These are phyloP conservation scores for Hypericum perforatum DNA, from an alignment of 345 rosid genomes.

Conservation along the genomic window DNA sequence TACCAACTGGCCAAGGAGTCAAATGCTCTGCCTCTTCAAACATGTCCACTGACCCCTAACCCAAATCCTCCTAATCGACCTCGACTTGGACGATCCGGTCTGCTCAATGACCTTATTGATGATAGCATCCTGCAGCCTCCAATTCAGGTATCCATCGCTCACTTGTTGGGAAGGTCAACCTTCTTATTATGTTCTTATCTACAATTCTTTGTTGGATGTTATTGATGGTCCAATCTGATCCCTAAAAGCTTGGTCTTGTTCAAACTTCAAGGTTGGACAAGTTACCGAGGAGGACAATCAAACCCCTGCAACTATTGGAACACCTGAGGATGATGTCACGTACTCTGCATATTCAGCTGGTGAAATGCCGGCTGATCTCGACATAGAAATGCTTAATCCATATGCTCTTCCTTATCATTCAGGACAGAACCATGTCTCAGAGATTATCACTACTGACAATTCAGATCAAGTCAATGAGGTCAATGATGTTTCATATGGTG, in stretches of 20 bases:
- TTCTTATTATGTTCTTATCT: too few relatives aligned
- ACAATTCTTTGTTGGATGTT: too few relatives aligned
- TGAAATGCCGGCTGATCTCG: slow-evolving; percentile 44
- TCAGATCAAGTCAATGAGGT: slow-evolving; percentile 16
- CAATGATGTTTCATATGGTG: slow-evolving; percentile 22
- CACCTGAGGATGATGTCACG: slow-evolving; percentile 18
- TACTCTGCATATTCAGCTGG: slow-evolving; percentile 41
- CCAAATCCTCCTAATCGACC: slow-evolving; percentile 53
- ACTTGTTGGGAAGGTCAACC: not conserved
- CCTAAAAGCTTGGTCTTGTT: too few relatives aligned
- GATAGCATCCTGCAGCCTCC: slow-evolving; percentile 11
- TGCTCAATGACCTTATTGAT: slow-evolving; percentile 21
- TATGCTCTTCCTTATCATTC: slow-evolving; percentile 20
- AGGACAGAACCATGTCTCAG: slow-evolving; percentile 18
- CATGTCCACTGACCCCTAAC: slow-evolving; percentile 67
- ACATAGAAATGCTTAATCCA: slow-evolving; percentile 31
- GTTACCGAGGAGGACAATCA: slow-evolving; percentile 22
- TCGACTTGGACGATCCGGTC: slow-evolving; percentile 21
- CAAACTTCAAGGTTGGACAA: slow-evolving; percentile 23
- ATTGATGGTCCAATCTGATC: too few relatives aligned
- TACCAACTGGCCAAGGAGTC: too few relatives aligned
- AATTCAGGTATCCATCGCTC: slow-evolving; percentile 24
- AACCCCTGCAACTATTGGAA: slow-evolving; percentile 8
- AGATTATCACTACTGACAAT: slow-evolving; percentile 3
- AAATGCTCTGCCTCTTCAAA: too few relatives aligned